Evolutionary conservation across 1,139 yeast genomes (phyloP).

Genomic region (Geotrichum carabidarum): DNA sequence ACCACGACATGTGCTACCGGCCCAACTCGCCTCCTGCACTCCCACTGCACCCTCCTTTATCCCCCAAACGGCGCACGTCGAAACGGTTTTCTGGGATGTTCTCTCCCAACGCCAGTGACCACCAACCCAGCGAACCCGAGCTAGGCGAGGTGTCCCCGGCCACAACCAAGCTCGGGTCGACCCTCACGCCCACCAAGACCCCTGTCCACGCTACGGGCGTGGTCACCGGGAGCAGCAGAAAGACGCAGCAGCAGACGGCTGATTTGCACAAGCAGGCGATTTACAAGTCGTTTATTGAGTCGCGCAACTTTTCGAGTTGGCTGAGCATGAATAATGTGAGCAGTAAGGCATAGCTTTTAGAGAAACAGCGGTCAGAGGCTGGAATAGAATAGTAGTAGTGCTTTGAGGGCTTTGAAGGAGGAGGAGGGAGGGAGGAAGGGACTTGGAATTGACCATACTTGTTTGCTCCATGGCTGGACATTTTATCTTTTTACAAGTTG

Average conservation of each 20-base stretch:
- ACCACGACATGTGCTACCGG: not conserved
- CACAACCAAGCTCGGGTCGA: too few species aligned
- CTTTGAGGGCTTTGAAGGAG: too few species aligned
- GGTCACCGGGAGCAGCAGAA: not conserved
- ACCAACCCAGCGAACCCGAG: not conserved
- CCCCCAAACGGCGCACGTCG: not conserved
- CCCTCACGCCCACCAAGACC: too few species aligned
- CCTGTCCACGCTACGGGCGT: not conserved
- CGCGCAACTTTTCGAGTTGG: conserved; percentile 6
- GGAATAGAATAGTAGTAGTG: too few species aligned
- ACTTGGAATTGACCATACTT: too few species aligned
- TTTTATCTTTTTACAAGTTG: too few species aligned
- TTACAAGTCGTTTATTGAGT: conserved; percentile 6
- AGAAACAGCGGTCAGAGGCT: too few species aligned
- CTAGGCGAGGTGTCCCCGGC: too few species aligned
- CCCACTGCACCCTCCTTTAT: conserved; percentile 2
- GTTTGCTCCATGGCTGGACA: too few species aligned
- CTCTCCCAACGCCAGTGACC: not conserved
- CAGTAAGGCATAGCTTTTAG: not conserved
- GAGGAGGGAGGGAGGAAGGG: too few species aligned
- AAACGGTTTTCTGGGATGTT: not conserved
- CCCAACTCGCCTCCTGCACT: conserved; percentile 1
- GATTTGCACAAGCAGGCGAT: conserved; percentile 10
- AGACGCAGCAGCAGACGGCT: conserved; percentile 4
- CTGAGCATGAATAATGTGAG: conserved; percentile 8